Evolutionary conservation across 148 eudicot genomes (phyloP).

Genomic region (Dysphania ambrosioides): DNA sequence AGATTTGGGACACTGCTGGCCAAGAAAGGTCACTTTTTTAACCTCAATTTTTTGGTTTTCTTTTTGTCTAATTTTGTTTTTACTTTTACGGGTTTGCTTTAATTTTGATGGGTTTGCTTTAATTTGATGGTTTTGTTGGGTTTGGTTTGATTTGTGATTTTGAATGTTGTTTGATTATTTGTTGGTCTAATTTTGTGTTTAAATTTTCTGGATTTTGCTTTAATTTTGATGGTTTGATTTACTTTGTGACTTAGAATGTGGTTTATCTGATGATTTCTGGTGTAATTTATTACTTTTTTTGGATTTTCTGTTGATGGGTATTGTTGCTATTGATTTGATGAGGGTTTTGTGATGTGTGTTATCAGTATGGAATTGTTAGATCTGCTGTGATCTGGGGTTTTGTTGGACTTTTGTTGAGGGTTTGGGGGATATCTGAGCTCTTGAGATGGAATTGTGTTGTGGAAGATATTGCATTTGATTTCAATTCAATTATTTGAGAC

Average conservation of each 20-base stretch:
- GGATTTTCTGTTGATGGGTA: background rate
- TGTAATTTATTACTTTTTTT: background rate
- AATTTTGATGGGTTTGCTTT: conserved; percentile 9
- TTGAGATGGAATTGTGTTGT: background rate
- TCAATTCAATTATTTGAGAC: too few relatives aligned
- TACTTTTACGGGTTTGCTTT: conserved; percentile 10
- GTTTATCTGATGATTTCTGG: background rate
- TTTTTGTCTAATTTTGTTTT: background rate
- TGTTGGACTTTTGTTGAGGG: background rate
- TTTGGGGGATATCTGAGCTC: background rate
- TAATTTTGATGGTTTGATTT: too few relatives aligned
- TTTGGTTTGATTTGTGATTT: background rate
- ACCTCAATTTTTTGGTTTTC: background rate
- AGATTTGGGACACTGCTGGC: conserved; percentile 51
- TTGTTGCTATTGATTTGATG: background rate
- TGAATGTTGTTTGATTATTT: background rate
- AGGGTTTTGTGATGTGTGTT: background rate
- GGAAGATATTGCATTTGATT: background rate
- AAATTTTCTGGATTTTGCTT: too few relatives aligned
- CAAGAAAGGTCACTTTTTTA: conserved; percentile 37
- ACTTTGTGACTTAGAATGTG: too few relatives aligned
- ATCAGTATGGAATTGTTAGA: conserved; percentile 9
- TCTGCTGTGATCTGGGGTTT: conserved; percentile 20
- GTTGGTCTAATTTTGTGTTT: background rate
- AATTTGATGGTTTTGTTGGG: background rate